These are phyloP conservation scores for Psilocybe cubensis DNA, from an alignment of 768 basidiomycete genomes.

Conservation along the genomic window DNA sequence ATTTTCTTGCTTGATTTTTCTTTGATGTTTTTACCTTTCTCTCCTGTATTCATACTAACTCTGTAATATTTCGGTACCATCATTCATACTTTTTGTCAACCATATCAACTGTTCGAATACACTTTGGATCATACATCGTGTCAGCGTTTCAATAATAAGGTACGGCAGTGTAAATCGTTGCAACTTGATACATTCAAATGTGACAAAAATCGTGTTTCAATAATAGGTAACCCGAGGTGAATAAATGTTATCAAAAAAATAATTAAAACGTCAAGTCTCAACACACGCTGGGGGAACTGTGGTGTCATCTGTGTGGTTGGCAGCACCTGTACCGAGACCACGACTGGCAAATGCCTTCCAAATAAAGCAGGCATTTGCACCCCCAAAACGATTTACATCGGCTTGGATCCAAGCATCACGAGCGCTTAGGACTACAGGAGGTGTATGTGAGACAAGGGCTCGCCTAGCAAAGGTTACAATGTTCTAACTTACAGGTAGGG, in stretches of 20 bases:
- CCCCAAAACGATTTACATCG: slow-evolving; percentile 39
- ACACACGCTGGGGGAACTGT: slow-evolving; percentile 3
- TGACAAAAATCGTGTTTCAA: neutral
- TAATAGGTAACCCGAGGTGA: too few relatives aligned
- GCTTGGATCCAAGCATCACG: slow-evolving; percentile 47
- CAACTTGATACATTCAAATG: too few relatives aligned
- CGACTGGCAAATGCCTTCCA: slow-evolving; percentile 45
- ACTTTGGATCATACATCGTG: neutral
- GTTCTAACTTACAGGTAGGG: slow-evolving; percentile 22
- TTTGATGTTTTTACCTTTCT: neutral
- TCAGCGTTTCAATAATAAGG: neutral
- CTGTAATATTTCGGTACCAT: slow-evolving; percentile 10
- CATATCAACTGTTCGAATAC: neutral
- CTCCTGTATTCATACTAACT: slow-evolving; percentile 8
- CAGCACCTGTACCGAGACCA: slow-evolving; percentile 35
- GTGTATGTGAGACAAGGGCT: neutral
- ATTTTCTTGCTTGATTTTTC: neutral
- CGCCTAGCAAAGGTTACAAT: neutral
- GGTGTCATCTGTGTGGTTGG: slow-evolving; percentile 19
- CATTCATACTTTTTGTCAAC: neutral
- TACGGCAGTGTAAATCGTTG: neutral
- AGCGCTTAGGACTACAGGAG: slow-evolving; percentile 37
- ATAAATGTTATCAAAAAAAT: neutral
- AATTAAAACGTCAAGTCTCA: neutral
- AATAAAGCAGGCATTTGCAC: slow-evolving; percentile 38